phyloP scores from a whole-genome alignment of 495 filamentous ascomycete genomes.

The Parathielavia appendiculata region DNA sequence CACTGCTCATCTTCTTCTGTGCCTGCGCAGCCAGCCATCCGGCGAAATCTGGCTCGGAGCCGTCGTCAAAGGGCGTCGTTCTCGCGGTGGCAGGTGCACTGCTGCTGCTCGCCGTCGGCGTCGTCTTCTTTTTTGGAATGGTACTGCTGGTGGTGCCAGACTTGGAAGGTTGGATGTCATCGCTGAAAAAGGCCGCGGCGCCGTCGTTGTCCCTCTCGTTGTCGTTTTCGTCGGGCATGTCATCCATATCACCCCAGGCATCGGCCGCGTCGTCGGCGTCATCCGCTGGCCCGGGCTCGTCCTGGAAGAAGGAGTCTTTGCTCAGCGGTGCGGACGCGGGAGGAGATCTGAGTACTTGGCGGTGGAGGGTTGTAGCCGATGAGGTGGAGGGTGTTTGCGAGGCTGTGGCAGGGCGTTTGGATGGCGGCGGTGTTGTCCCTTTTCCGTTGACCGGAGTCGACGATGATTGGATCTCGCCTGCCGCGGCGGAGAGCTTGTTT shows the following conservation, averaged over 20 bases:
- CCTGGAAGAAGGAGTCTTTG: constrained; percentile 40
- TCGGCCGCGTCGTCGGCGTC: constrained; percentile 42
- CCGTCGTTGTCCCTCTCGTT: constrained; percentile 33
- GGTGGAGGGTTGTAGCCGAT: constrained; percentile 50
- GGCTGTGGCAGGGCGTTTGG: constrained; percentile 25
- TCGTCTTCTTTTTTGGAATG: constrained; percentile 18
- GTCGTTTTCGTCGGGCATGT: constrained; percentile 48
- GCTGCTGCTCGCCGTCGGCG: too few relatives aligned
- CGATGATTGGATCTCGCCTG: constrained; percentile 67
- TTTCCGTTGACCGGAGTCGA: constrained; percentile 24
- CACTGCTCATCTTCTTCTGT: constrained; percentile 57
- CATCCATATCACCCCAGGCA: constrained; percentile 67
- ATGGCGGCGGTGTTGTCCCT: constrained; percentile 16
- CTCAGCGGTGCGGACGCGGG: constrained; percentile 39
- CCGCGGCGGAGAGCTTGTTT: constrained; percentile 78
- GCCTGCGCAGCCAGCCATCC: constrained; percentile 85
- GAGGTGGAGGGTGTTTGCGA: constrained; percentile 39
- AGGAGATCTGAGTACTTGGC: constrained; percentile 49
- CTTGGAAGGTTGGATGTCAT: constrained; percentile 37
- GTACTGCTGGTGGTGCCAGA: constrained; percentile 47
- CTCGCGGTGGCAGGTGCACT: too few relatives aligned
- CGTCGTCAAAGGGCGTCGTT: constrained; percentile 64
- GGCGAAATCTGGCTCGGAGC: constrained; percentile 86
- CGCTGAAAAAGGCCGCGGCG: constrained; percentile 42
- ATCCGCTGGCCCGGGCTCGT: constrained; percentile 25